Evolutionary conservation across 208 protist genomes (phyloP).

Genomic region (Trypanosoma caninum): DNA sequence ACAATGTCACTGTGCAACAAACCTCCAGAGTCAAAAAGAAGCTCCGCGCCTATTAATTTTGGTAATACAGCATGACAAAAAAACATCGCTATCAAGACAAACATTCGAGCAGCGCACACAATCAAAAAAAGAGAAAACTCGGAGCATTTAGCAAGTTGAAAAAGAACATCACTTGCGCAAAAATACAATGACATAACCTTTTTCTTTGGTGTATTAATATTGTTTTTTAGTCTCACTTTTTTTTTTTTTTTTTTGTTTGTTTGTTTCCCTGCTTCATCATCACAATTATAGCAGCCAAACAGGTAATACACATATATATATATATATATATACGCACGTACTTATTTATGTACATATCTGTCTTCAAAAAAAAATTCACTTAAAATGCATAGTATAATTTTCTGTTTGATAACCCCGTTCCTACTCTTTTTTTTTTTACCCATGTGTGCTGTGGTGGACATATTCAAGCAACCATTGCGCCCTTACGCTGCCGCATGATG

Average conservation of each 20-base stretch:
- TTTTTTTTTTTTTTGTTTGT: no score
- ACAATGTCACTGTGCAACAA: constrained; percentile 44
- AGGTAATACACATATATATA: no score
- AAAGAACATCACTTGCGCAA: constrained; percentile 8
- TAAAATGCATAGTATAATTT: background rate
- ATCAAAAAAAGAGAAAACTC: constrained; percentile 34
- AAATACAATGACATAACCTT: background rate
- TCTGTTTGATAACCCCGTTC: background rate
- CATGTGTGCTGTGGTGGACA: constrained; percentile 73
- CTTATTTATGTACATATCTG: no score
- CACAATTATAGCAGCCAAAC: background rate
- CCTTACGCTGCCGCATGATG: constrained; percentile 52
- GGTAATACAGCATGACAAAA: constrained; percentile 37
- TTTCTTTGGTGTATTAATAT: no score
- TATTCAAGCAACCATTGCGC: constrained; percentile 87
- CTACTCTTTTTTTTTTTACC: no score
- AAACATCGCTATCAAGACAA: constrained; percentile 44
- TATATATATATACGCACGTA: no score
- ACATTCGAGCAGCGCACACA: constrained; percentile 35
- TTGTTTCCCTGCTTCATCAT: no score
- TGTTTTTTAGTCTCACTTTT: no score
- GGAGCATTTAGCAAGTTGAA: constrained; percentile 42
- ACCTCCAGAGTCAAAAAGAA: constrained; percentile 56
- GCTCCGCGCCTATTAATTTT: constrained; percentile 29
- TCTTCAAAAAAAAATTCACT: background rate